phyloP scores from a whole-genome alignment of 73 alveolate genomes.

The Blepharisma japonicum region DNA sequence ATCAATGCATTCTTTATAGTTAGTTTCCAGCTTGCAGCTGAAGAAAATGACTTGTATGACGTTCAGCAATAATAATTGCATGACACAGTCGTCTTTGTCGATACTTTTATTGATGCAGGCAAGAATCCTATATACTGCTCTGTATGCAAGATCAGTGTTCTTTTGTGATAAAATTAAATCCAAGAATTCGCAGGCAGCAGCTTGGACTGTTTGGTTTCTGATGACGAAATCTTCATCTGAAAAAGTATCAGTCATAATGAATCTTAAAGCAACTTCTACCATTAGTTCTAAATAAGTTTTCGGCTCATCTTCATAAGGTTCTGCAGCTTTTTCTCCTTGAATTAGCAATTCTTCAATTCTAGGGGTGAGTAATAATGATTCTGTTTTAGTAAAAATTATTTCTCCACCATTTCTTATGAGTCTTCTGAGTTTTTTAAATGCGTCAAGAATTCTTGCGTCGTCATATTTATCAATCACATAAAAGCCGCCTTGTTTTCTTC shows the following conservation, averaged over 20 bases:
- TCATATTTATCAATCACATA: not conserved
- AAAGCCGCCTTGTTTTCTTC: not conserved
- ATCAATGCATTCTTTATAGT: not conserved
- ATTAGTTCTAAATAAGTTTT: not conserved
- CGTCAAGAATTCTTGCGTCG: not conserved
- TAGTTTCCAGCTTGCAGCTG: not conserved
- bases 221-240: not conserved
- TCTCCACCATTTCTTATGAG: conserved; percentile 27
- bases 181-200: conserved; percentile 21
- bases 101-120: not conserved
- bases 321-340: not conserved
- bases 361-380: not conserved
- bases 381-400: not conserved
- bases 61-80: not conserved
- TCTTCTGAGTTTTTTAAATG: conserved; percentile 2
- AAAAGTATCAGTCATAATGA: conserved; percentile 8
- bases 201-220: not conserved
- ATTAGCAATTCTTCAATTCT: not conserved
- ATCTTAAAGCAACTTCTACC: conserved; percentile 1
- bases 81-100: not conserved
- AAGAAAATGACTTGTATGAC: not conserved
- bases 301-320: not conserved
- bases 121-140: not conserved
- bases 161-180: not conserved
- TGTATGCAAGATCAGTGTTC: not conserved